Evolutionary conservation across 345 rosid genomes (phyloP).

Genomic region (Anastatica hierochuntica): DNA sequence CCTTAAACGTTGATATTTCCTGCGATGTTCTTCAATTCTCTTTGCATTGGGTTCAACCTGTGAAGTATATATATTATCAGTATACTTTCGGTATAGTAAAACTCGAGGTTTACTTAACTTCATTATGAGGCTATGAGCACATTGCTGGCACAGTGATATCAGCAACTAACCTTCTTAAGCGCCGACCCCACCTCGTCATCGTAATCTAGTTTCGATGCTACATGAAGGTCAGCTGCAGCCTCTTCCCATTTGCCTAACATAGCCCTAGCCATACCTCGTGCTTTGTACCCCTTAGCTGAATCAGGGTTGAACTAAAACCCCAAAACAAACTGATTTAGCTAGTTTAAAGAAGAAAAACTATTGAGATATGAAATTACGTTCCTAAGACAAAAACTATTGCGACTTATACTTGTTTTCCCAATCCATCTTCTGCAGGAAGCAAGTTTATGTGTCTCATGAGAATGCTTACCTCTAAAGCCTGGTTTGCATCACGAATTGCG

Average conservation of each 20-base stretch:
- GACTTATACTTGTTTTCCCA: not conserved
- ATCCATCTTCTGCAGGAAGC: not conserved
- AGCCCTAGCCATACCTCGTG: slow-evolving; percentile 71
- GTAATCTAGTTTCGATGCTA: slow-evolving; percentile 71
- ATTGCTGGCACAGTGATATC: not conserved
- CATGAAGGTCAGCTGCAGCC: slow-evolving; percentile 68
- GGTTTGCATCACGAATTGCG: slow-evolving; percentile 61
- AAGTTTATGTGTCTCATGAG: not conserved
- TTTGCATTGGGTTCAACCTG: slow-evolving; percentile 81
- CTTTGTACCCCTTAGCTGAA: slow-evolving; percentile 82
- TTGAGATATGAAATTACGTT: not conserved
- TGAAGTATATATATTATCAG: slow-evolving; percentile 2
- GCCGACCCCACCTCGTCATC: slow-evolving; percentile 64
- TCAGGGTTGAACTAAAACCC: slow-evolving; percentile 64
- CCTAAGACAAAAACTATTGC: no score
- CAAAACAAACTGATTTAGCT: slow-evolving; percentile 10
- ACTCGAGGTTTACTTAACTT: no score
- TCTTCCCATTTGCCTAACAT: slow-evolving; percentile 74
- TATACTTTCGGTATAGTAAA: not conserved
- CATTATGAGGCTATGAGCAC: not conserved
- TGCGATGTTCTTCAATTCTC: slow-evolving; percentile 63
- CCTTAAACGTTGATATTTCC: slow-evolving; percentile 58
- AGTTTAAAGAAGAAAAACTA: not conserved
- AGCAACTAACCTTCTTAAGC: slow-evolving; percentile 55
- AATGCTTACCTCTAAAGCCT: slow-evolving; percentile 57